A percentile compares a stretch with the other conserved stretches of the same genome.
These are phyloP conservation scores for Laetiporus sulphureus DNA, from an alignment of 1,284 basidiomycete genomes.

Conservation along the genomic window DNA sequence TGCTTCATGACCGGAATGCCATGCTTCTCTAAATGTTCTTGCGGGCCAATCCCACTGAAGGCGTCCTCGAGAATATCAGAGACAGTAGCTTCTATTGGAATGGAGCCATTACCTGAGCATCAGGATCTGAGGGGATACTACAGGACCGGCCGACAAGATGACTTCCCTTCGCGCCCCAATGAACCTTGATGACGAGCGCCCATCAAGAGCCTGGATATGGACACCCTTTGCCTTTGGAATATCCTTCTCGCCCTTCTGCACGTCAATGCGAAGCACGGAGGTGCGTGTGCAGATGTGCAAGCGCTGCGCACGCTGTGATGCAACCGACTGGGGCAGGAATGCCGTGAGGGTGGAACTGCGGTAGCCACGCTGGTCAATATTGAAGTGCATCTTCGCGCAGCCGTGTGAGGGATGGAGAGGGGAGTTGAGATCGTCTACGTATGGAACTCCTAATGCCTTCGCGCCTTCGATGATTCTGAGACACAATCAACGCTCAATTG, in stretches of 20 bases:
- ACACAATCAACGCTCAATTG: no score
- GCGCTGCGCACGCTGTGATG: no score
- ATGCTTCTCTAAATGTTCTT: constrained; percentile 21
- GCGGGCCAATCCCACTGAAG: constrained; percentile 24
- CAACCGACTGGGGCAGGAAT: no score
- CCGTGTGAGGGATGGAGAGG: no score
- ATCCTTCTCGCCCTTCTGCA: neutral
- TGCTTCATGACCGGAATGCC: constrained; percentile 24
- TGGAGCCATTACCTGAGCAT: constrained; percentile 24
- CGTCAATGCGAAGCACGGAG: neutral
- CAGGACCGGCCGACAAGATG: constrained; percentile 25
- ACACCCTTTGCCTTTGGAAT: neutral
- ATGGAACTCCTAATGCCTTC: no score
- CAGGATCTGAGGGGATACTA: constrained; percentile 27
- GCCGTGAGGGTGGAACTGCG: no score
- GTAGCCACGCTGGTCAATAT: no score
- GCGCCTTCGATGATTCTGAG: no score
- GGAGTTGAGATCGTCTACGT: no score
- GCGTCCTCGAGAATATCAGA: neutral
- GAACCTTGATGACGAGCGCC: constrained; percentile 3
- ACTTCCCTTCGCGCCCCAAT: constrained; percentile 23
- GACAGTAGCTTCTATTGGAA: no score
- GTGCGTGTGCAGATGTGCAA: no score
- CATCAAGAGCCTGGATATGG: constrained; percentile 1
- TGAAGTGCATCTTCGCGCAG: neutral